A percentile compares a stretch with the other conserved stretches of the same genome.
Evolutionary conservation across 2,329 filamentous ascomycete genomes (phyloP).

Genomic region (Aspergillus fumigatus): DNA sequence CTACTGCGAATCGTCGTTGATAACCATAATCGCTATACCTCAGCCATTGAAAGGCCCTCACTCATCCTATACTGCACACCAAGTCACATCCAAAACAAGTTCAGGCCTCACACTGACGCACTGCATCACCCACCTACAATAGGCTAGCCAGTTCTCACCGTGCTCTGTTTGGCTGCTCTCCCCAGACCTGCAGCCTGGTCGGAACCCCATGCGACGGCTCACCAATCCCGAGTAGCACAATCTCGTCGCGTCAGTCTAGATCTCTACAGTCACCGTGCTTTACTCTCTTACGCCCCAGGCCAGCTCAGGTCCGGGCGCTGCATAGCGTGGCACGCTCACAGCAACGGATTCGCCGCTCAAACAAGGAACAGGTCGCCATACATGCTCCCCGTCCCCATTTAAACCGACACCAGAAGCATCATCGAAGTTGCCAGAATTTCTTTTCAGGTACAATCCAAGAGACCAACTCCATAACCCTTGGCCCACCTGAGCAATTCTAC

Average conservation of each 20-base stretch:
- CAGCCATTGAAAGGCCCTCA: neutral
- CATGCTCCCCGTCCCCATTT: neutral
- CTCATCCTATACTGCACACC: neutral
- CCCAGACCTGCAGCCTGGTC: slow-evolving; percentile 5
- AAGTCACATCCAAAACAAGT: neutral
- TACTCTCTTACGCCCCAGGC: neutral
- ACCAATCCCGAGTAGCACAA: neutral
- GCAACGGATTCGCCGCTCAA: neutral
- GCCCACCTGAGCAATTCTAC: neutral
- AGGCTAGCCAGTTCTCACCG: neutral
- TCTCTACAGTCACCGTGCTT: neutral
- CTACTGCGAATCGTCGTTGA: neutral
- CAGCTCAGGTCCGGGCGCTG: neutral
- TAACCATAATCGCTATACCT: neutral
- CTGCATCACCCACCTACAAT: neutral
- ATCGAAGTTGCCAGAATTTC: neutral
- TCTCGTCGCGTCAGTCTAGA: neutral
- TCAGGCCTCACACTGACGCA: neutral
- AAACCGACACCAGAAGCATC: neutral
- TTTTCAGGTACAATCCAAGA: neutral
- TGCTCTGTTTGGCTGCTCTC: slow-evolving; percentile 7
- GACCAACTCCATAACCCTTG: neutral
- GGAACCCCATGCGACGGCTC: slow-evolving; percentile 5
- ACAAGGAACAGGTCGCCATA: neutral
- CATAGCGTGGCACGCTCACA: neutral